Base-by-base conservation (phyloP, 495 filamentous ascomycete genomes). In the Parachaetomium inaequale region DNA sequence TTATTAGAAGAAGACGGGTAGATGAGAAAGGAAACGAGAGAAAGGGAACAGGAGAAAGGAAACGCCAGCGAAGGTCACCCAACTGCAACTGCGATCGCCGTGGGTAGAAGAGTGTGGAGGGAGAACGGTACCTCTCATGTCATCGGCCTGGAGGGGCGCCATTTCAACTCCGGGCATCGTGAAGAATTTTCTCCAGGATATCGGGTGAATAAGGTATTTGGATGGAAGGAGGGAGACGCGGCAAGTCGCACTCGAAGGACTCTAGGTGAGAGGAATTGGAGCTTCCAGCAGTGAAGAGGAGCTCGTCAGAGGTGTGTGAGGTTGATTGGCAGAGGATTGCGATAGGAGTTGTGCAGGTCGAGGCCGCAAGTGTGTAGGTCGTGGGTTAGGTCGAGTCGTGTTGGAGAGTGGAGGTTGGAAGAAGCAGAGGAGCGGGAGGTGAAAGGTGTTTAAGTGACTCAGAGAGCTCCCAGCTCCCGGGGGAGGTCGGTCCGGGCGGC, bases 91-190 rank as follows among this genome's bases (percentile, higher is more conserved):
- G 28, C n/a, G 59, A 62, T 52, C 42, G 65, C 46, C 15, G 5
- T 11, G 19, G 42, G 51, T 43, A 34, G 25, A 14, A 63, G 17
- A 23, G 19, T 12, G 45, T n/a, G 57, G 60, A 65, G 42, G 64
- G 32, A 28, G 57, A 23, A 56, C 12, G 59, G 38, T 75, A 81
- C 79, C 75, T 80, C 79, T 74, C 68, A 76, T 77, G 63, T 81
- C 76, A 63, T 80, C 79, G 40, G 79, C 78, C 68, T 72, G 70
- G 47, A 80, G 77, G 58, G 74, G 73, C 67, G 66, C 70, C 71
- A 77, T 74, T 28, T 81, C 76, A 38, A 78, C 51, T 64, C 78
- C 78, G 55, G 75, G 76, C 76, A 80, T 80, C 5, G 62, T 77
- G 63, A 52, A 62, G 23, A 49, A 40, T 49, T 58, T 42, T 64